Evolutionary conservation across 768 basidiomycete species (phyloP).

Genomic region (Sutorius australiensis): DNA sequence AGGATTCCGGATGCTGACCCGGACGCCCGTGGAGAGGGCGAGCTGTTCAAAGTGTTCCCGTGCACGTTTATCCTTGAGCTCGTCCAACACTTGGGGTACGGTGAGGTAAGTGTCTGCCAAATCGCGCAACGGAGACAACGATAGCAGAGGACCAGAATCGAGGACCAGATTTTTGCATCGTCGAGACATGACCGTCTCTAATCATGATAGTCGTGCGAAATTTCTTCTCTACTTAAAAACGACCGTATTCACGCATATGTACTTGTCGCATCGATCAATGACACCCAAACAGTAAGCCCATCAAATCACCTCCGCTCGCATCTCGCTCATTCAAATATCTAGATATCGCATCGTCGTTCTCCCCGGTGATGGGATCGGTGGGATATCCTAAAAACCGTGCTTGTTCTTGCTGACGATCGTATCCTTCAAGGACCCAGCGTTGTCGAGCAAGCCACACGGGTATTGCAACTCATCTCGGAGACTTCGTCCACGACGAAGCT

Average conservation of each 20-base stretch:
- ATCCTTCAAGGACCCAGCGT: constrained; percentile 78
- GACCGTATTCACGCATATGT: too few species aligned
- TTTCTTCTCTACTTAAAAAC: too few species aligned
- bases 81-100: constrained; percentile 84
- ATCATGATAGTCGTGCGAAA: constrained; percentile 13
- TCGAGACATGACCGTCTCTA: constrained; percentile 29
- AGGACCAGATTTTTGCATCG: constrained; percentile 80
- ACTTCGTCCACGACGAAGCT: constrained; percentile 64
- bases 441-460: constrained; percentile 75
- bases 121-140: constrained; percentile 84
- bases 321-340: constrained; percentile 1
- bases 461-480: constrained; percentile 69
- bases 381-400: constrained; percentile 10
- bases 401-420: not conserved
- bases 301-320: constrained; percentile 9
- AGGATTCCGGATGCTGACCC: constrained; percentile 66
- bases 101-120: constrained; percentile 83
- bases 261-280: constrained; percentile 32
- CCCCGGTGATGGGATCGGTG: constrained; percentile 97
- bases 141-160: constrained; percentile 91
- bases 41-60: constrained; percentile 83
- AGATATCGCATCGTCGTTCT: constrained; percentile 89
- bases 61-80: constrained; percentile 85
- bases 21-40: constrained; percentile 70
- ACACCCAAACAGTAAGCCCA: constrained; percentile 41